Percentiles rank a stretch among this genome's conserved stretches.
phyloP scores from a whole-genome alignment of 2,329 filamentous ascomycete species.

The Alternaria angustiovoidea region DNA sequence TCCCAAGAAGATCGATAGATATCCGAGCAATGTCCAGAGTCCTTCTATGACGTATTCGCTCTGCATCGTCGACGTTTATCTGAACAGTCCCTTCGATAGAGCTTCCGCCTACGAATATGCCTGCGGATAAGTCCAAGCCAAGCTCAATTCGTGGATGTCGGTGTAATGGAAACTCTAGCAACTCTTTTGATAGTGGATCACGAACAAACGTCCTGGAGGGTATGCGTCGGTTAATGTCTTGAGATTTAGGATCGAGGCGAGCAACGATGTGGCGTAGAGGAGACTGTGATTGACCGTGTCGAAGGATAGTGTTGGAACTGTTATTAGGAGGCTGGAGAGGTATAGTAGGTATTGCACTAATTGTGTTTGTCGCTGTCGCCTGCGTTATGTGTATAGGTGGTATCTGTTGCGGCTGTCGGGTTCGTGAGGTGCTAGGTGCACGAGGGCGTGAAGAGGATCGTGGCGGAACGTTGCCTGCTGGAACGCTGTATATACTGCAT shows the following conservation, averaged over 20 bases:
- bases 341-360: constrained; percentile 18
- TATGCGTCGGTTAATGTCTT: constrained; percentile 53
- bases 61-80: constrained; percentile 58
- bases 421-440: constrained; percentile 34
- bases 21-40: constrained; percentile 59
- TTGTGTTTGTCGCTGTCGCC: constrained; percentile 22
- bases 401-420: constrained; percentile 26
- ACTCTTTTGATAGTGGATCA: constrained; percentile 55
- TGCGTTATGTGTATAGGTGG: constrained; percentile 27
- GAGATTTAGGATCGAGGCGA: constrained; percentile 53
- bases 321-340: constrained; percentile 37
- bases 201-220: constrained; percentile 61
- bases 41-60: constrained; percentile 54
- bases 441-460: constrained; percentile 55
- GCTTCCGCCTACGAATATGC: constrained; percentile 64
- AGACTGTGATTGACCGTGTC: constrained; percentile 57
- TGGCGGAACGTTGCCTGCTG: constrained; percentile 54
- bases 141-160: constrained; percentile 60
- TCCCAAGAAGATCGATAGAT: constrained; percentile 61
- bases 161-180: constrained; percentile 59
- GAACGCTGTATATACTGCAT: constrained; percentile 57
- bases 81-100: constrained; percentile 61
- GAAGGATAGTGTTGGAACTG: constrained; percentile 51
- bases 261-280: constrained; percentile 57
- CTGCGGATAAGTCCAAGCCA: constrained; percentile 59